These are phyloP conservation scores for Geosmithia putterillii DNA, from an alignment of 2,329 filamentous ascomycete species.

Conservation along the genomic window DNA sequence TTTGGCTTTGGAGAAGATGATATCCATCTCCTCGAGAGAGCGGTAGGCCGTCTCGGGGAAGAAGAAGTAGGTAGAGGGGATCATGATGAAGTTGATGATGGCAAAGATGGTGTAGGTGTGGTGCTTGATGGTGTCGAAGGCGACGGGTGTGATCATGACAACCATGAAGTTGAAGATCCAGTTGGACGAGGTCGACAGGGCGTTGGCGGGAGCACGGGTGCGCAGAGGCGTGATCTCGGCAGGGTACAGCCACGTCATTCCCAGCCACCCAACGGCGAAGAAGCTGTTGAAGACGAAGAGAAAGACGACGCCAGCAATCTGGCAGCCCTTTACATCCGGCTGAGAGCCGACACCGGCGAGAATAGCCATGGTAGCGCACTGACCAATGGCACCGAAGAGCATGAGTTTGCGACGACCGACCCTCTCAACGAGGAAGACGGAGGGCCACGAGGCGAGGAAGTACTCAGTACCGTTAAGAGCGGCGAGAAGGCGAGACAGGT, in stretches of 20 bases:
- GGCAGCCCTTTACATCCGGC: constrained; percentile 32
- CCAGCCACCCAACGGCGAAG: constrained; percentile 47
- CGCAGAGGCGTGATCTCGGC: constrained; percentile 55
- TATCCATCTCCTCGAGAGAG: constrained; percentile 55
- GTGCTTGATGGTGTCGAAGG: constrained; percentile 43
- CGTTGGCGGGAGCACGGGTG: constrained; percentile 51
- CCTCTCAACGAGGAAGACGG: constrained; percentile 50
- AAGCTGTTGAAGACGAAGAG: constrained; percentile 50
- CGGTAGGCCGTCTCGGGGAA: constrained; percentile 54
- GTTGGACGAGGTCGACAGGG: constrained; percentile 39
- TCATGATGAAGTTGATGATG: constrained; percentile 49
- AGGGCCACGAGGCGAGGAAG: constrained; percentile 51
- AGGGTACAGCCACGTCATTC: constrained; percentile 52
- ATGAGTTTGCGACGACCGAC: constrained; percentile 59
- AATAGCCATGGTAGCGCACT: constrained; percentile 53
- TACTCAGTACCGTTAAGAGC: constrained; percentile 31
- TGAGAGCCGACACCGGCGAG: constrained; percentile 42
- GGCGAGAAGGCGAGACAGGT: constrained; percentile 45
- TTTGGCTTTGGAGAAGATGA: constrained; percentile 45
- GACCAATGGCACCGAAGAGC: constrained; percentile 53
- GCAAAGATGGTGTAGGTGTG: constrained; percentile 56
- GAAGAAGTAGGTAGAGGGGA: constrained; percentile 46
- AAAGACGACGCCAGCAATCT: constrained; percentile 52
- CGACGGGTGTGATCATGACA: constrained; percentile 50
- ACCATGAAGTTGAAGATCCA: constrained; percentile 54